These are phyloP conservation scores for Francoa sonchifolia DNA, from an alignment of 441 rosid species.

Conservation along the genomic window DNA sequence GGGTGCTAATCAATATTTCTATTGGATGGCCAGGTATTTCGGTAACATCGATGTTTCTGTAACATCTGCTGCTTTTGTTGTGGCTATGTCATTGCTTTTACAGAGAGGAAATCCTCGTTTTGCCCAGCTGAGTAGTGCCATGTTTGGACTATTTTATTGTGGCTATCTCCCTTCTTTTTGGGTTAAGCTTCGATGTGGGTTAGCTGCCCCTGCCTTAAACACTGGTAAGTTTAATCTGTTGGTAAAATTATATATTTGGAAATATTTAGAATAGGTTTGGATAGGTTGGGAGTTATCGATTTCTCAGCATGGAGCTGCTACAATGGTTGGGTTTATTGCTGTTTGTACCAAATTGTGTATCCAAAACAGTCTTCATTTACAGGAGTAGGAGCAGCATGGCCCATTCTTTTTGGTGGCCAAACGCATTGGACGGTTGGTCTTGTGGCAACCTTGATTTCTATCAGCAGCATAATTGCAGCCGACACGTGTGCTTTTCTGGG, in stretches of 20 bases:
- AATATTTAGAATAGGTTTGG: background rate
- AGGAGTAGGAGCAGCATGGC: slow-evolving; percentile 71
- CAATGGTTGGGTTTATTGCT: background rate
- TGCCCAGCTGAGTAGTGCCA: slow-evolving; percentile 86
- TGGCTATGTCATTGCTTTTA: slow-evolving; percentile 69
- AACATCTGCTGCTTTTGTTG: slow-evolving; percentile 71
- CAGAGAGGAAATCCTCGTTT: slow-evolving; percentile 87
- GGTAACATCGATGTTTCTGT: slow-evolving; percentile 76
- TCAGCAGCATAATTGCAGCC: slow-evolving; percentile 78
- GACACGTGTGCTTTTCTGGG: slow-evolving; percentile 86
- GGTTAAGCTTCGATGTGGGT: slow-evolving; percentile 88
- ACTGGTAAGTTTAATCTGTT: slow-evolving; percentile 40
- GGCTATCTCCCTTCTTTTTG: slow-evolving; percentile 96
- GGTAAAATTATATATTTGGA: background rate
- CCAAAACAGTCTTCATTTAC: slow-evolving; percentile 17
- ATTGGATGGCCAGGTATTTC: slow-evolving; percentile 42
- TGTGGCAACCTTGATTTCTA: slow-evolving; percentile 73
- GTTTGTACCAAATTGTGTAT: slow-evolving; percentile 6
- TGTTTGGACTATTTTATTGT: slow-evolving; percentile 83
- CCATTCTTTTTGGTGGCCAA: slow-evolving; percentile 76
- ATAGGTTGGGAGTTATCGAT: background rate
- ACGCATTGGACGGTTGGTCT: slow-evolving; percentile 98
- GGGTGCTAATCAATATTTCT: slow-evolving; percentile 11
- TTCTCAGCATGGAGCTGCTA: no score
- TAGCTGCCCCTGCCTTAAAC: slow-evolving; percentile 77